Percentiles rank a stretch among this genome's conserved stretches.
Conservation (phyloP, 2,329 filamentous ascomycete species). For the Pezicula carpinea region DNA sequence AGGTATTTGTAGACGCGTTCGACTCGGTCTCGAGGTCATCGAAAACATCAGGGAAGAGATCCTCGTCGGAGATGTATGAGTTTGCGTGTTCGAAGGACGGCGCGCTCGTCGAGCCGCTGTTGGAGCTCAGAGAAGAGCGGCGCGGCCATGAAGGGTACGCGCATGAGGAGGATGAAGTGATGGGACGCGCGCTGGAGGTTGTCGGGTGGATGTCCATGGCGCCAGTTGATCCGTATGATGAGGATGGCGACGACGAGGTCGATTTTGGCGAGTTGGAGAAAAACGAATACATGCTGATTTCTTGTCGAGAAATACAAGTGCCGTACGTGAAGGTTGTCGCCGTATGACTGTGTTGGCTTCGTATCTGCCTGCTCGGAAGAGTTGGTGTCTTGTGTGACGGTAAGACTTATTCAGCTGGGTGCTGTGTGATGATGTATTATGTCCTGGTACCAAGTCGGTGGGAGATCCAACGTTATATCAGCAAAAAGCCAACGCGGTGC, state of each 20-base stretch:
- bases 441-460: too few species aligned
- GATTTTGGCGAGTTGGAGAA: constrained; percentile 17
- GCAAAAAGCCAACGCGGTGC: background rate
- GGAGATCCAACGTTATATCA: background rate
- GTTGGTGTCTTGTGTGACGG: too few species aligned
- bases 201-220: constrained; percentile 24
- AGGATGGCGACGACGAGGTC: constrained; percentile 13
- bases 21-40: constrained; percentile 44
- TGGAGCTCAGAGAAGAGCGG: constrained; percentile 41
- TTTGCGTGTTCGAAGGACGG: constrained; percentile 17
- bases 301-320: background rate
- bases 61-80: constrained; percentile 53
- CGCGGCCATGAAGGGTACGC: constrained; percentile 57
- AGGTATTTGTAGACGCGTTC: constrained; percentile 33
- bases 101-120: constrained; percentile 7
- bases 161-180: constrained; percentile 32
- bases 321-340: too few species aligned
- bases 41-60: constrained; percentile 48
- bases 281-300: constrained; percentile 7
- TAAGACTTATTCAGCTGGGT: too few species aligned
- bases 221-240: constrained; percentile 17
- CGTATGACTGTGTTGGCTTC: too few species aligned
- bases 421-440: too few species aligned
- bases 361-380: too few species aligned
- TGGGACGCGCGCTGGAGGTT: constrained; percentile 13